These are phyloP conservation scores for Phytophthora chlamydospora DNA, from an alignment of 352 stramenopile species.

Conservation along the genomic window DNA sequence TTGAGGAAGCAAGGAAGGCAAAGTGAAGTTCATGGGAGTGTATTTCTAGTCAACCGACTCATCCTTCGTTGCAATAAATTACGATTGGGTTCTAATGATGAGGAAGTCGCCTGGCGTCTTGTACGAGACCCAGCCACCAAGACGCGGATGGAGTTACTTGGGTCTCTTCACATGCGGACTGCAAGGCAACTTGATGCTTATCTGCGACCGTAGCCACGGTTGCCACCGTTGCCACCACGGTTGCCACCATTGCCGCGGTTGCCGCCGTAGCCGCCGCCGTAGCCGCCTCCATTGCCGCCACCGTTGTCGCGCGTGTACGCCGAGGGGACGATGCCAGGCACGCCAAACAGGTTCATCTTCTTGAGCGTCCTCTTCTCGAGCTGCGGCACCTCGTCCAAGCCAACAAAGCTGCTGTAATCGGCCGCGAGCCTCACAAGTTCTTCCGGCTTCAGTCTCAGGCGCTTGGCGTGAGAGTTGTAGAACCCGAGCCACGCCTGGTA, in stretches of 20 bases:
- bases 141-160: slow-evolving; percentile 3
- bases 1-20: slow-evolving; percentile 5
- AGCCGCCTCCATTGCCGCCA: slow-evolving; percentile 21
- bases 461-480: slow-evolving; percentile 89
- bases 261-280: slow-evolving; percentile 4
- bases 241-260: slow-evolving; percentile 14
- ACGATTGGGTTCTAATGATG: slow-evolving; percentile 48
- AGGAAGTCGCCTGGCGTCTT: slow-evolving; percentile 37
- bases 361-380: slow-evolving; percentile 88
- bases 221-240: slow-evolving; percentile 4
- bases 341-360: slow-evolving; percentile 87
- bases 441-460: slow-evolving; percentile 45
- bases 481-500: slow-evolving; percentile 97
- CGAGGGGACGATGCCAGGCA: slow-evolving; percentile 65
- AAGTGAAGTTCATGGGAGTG: slow-evolving; percentile 2
- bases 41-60: slow-evolving; percentile 38
- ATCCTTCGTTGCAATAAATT: slow-evolving; percentile 54
- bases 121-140: slow-evolving; percentile 19
- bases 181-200: slow-evolving; percentile 26
- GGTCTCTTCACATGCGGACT: not conserved
- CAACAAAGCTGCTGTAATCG: slow-evolving; percentile 57
- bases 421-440: slow-evolving; percentile 83
- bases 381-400: slow-evolving; percentile 68
- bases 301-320: slow-evolving; percentile 45
- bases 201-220: slow-evolving; percentile 29